Percentiles rank a stretch among this genome's conserved stretches.
Evolutionary conservation across 139 green algal species (phyloP).

Genomic region (Chlamydomonas sphaeroides): DNA sequence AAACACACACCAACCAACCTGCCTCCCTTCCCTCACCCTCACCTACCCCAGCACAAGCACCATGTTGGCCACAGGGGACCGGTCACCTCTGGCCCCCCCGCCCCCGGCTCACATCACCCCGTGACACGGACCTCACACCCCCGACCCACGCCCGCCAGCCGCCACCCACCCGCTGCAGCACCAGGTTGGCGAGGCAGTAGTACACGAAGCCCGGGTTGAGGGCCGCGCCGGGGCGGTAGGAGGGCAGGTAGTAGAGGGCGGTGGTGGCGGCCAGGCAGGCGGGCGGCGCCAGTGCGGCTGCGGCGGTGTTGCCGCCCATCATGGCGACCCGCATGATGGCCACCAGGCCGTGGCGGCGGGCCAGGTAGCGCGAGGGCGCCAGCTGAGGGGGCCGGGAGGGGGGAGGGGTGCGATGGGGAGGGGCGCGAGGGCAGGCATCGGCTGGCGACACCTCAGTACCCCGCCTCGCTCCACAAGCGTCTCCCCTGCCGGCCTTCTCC

Average conservation of each 20-base stretch:
- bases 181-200: not conserved
- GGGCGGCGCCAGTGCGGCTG: not conserved
- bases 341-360: constrained; percentile 18
- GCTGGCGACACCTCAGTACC: too few species aligned
- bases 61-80: too few species aligned
- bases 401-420: not conserved
- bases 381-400: not conserved
- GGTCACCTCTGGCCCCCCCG: too few species aligned
- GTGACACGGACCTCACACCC: too few species aligned
- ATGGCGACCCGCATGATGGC: not conserved
- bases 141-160: not conserved
- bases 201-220: not conserved
- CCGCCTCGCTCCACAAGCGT: too few species aligned
- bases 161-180: not conserved
- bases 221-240: not conserved
- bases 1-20: too few species aligned
- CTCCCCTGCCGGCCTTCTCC: not conserved
- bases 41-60: too few species aligned
- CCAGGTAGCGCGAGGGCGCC: not conserved
- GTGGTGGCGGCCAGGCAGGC: constrained; percentile 18
- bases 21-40: too few species aligned
- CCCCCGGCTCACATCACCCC: too few species aligned
- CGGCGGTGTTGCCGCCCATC: constrained; percentile 20
- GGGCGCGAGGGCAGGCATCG: too few species aligned
- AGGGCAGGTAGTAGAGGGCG: constrained; percentile 22